Evolutionary conservation across 441 rosid species (phyloP), one percentile per base, ranked within the genome.

Genomic region (Erodium texanum): DNA sequence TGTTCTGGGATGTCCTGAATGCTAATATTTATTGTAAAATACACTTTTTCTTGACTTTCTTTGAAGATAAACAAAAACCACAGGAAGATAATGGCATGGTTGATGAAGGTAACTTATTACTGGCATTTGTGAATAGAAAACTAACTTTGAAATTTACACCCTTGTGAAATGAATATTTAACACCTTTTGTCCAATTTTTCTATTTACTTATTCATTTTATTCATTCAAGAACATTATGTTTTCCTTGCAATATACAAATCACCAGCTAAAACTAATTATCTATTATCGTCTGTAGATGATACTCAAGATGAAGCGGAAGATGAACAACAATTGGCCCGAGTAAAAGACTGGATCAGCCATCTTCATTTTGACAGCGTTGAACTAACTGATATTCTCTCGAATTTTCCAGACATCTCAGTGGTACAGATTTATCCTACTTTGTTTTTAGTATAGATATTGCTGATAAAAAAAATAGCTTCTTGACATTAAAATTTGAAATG

Each of bases 301-400:
- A 90, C 99, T 68, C 93, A 88, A 82, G 97, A 93, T 78, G 87
- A 90, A 1, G 76, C 67, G 71, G 99, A 88, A 83, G 87, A 86
- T 77, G 97, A 89, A 76, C 86, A 83, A 58, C 93, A 91, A 75
- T 73, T 88, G 72, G 78, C 73, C 67, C 86, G 91, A 79, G 92
- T 91, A 72, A 93, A 88, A 81, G 84, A 86, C 23, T 93, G 99
- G 99, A 81, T 88, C 70, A 79, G 65, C 71, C 68, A 78, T 67
- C 76, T 68, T 71, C 93, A 80, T 68, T 79, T 83, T 23, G 78
- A 84, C 65, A 79, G 80, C 64, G 29, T 93, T 67, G 87, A 79
- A 74, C 83, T 91, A 64, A 79, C 87, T 65, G 98, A 90, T 67
- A 71, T 89, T 62, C 92, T 91, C 74, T 86, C 96, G 34, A 84